Conservation (phyloP, 441 rosid species). For the Gossypium gossypioides region DNA sequence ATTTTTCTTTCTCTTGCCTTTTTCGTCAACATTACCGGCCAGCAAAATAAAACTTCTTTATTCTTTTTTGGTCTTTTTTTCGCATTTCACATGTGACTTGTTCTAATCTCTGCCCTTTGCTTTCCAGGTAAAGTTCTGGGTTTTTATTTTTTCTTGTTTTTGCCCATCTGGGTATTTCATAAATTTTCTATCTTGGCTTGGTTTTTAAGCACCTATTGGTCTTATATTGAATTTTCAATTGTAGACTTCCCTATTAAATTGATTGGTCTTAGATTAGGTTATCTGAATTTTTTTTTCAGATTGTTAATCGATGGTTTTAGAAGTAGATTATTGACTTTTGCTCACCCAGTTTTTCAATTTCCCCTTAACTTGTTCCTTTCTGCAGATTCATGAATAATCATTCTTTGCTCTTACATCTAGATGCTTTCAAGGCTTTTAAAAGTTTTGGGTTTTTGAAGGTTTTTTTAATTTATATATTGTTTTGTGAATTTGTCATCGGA, state of each 20-base stretch:
- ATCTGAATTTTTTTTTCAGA: not conserved
- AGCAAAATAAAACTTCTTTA: constrained; percentile 3
- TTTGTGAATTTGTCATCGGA: not conserved
- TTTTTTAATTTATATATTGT: not conserved
- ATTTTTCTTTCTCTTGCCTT: constrained; percentile 11
- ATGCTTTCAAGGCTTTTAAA: not conserved
- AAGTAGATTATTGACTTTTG: not conserved
- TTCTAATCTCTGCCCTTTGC: constrained; percentile 16
- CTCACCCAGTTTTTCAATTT: not conserved
- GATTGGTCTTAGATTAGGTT: constrained; percentile 9
- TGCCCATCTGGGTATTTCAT: constrained; percentile 20
- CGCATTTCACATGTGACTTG: constrained; percentile 6
- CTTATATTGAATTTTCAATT: not conserved
- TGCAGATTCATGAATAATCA: not conserved
- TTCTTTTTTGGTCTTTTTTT: not conserved
- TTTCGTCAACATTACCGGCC: constrained; percentile 17
- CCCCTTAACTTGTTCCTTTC: not conserved
- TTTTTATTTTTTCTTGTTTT: not conserved
- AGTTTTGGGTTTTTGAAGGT: not conserved
- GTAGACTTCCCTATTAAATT: not conserved
- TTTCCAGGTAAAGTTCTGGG: constrained; percentile 15
- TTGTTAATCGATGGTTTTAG: constrained; percentile 8
- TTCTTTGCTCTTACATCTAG: not conserved
- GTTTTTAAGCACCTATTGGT: constrained; percentile 3
- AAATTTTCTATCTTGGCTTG: constrained; percentile 7